Percentiles rank a stretch among this genome's conserved stretches.
Conservation (phyloP, 2,329 filamentous ascomycete species). For the Aurifilum marmelostoma region DNA sequence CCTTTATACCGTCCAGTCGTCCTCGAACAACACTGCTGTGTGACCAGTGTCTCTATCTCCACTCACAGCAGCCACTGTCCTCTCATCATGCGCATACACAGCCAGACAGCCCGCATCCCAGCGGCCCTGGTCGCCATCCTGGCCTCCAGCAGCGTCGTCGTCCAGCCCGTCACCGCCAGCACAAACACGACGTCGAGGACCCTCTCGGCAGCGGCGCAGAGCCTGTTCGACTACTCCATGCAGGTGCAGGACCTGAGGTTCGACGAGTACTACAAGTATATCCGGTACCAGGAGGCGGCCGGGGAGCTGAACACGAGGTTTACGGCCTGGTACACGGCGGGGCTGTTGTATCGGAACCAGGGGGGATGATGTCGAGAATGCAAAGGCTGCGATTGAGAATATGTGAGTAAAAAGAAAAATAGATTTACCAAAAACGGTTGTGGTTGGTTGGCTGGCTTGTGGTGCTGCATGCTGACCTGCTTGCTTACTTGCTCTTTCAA, state of each 20-base stretch:
- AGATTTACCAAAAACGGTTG: too few relatives aligned
- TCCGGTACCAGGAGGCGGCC: slow-evolving; percentile 45
- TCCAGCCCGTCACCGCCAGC: too few relatives aligned
- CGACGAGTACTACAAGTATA: slow-evolving; percentile 46
- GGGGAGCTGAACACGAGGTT: slow-evolving; percentile 48
- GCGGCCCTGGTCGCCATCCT: not conserved
- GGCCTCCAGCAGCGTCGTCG: not conserved
- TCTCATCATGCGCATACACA: slow-evolving; percentile 8
- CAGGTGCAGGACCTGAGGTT: slow-evolving; percentile 43
- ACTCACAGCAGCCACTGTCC: too few relatives aligned
- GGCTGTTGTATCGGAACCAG: slow-evolving; percentile 41
- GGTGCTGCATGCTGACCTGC: not conserved
- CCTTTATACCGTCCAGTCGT: not conserved
- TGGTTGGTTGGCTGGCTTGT: too few relatives aligned
- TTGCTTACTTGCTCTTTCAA: too few relatives aligned
- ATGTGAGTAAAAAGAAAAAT: slow-evolving; percentile 34
- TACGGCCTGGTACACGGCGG: slow-evolving; percentile 47
- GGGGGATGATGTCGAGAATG: slow-evolving; percentile 41
- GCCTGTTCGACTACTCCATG: slow-evolving; percentile 46
- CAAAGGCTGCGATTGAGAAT: slow-evolving; percentile 41
- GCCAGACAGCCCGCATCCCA: not conserved
- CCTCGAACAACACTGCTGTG: not conserved
- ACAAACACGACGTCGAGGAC: not conserved
- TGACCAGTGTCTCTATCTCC: not conserved
- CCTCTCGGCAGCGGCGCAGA: slow-evolving; percentile 38